Base-by-base conservation (phyloP, 768 basidiomycete species). In the Ramaria rubella region DNA sequence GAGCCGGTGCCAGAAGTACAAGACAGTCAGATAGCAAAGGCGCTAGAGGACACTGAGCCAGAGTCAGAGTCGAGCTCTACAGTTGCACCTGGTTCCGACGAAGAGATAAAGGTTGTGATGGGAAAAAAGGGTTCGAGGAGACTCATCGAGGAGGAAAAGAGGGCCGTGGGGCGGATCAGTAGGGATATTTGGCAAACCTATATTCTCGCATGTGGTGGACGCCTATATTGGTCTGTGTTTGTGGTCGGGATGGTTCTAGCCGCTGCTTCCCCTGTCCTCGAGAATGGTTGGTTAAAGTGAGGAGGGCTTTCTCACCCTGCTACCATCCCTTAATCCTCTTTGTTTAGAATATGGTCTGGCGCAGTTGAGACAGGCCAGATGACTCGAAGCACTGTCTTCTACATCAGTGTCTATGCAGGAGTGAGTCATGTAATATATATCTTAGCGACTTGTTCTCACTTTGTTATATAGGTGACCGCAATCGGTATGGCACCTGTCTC, bases 131-230 rank as follows among this genome's bases (percentile, higher is more conserved):
- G 76, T 1, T 87, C 92, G 0, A 77, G 90, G 34, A 94, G 94
- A 67, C 77, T 94, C 45, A 73, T 94, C 5, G 92, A 95, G 53
- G 69, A 90, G 63, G 88, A 90, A 67, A 81, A 79, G 59, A 78
- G 88, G n/a, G 87, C 85, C 1, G 81, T 82, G 42, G 88, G 88
- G 3, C 77, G 84, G 45, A 87, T 91, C 52, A 70, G 78, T 48
- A 71, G 75, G 56, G 79, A 81, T 36, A 80, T 90, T 21, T 91
- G 88, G 88, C 62, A 69, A 42, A 76, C 75, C 0, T 86, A 86
- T 58, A 67, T 85, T 60, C 63, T 62, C 31, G 78, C 79, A 0
- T 76, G 75, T 60, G 81, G 81, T 30, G 77, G 68, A 63, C 70
- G 65, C 58, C 62, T 62, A 63, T 85, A 77, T 64, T 88, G 88